phyloP scores from a whole-genome alignment of 2,329 filamentous ascomycete species.

The Phaeosphaeriaceae sp. region DNA sequence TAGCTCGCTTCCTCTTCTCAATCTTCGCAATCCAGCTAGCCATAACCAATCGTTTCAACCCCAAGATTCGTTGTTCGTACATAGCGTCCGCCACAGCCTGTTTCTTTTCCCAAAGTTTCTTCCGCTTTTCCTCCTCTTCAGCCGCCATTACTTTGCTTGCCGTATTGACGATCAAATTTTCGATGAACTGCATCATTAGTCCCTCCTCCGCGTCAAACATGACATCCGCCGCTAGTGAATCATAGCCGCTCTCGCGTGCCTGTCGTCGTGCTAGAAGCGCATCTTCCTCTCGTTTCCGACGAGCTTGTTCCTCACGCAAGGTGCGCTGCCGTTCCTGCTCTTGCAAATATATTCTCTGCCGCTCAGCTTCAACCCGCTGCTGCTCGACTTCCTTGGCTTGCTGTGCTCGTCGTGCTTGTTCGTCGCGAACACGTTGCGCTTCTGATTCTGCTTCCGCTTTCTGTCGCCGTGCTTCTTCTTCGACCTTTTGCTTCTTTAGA shows the following conservation, averaged over 20 bases:
- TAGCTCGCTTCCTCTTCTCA: slow-evolving; percentile 32
- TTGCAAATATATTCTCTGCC: slow-evolving; percentile 18
- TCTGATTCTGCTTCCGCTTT: slow-evolving; percentile 13
- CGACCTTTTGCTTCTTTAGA: slow-evolving; percentile 19
- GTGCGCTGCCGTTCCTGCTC: slow-evolving; percentile 27
- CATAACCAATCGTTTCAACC: slow-evolving; percentile 27
- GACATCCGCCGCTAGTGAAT: slow-evolving; percentile 46
- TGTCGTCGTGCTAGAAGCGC: slow-evolving; percentile 18
- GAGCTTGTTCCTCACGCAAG: slow-evolving; percentile 26
- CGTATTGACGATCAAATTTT: slow-evolving; percentile 46
- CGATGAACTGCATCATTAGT: slow-evolving; percentile 55
- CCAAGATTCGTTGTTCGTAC: slow-evolving; percentile 20
- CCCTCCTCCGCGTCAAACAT: slow-evolving; percentile 49
- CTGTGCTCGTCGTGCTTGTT: slow-evolving; percentile 19
- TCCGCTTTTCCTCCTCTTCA: slow-evolving; percentile 32
- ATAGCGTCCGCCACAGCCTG: slow-evolving; percentile 26
- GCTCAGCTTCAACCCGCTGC: slow-evolving; percentile 23
- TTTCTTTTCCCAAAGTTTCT: slow-evolving; percentile 32
- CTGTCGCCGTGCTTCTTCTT: slow-evolving; percentile 16
- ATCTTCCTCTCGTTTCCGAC: slow-evolving; percentile 28
- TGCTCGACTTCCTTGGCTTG: slow-evolving; percentile 22
- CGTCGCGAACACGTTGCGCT: slow-evolving; percentile 11
- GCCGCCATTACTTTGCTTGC: slow-evolving; percentile 41
- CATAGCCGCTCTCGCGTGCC: slow-evolving; percentile 30
- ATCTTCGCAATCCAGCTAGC: slow-evolving; percentile 31